A percentile compares a stretch with the other conserved stretches of the same genome.
phyloP scores from a whole-genome alignment of 192 early-diverging fungal genomes.

The Allomyces arbusculus region DNA sequence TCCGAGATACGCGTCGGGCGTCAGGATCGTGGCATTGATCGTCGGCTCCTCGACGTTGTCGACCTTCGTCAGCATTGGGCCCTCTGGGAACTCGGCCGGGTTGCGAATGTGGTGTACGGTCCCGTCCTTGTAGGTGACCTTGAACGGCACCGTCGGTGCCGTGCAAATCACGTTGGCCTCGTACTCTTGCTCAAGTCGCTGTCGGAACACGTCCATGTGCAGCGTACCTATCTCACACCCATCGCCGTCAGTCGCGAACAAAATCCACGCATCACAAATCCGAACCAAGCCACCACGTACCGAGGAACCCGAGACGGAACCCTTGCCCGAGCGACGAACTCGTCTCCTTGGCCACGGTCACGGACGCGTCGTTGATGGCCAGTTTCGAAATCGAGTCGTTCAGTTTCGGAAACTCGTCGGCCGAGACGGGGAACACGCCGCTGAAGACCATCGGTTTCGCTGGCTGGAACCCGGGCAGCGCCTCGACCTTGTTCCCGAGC shows the following conservation, averaged over 20 bases:
- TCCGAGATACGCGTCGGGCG: conserved; percentile 61
- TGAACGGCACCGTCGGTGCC: conserved; percentile 78
- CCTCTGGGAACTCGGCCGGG: conserved; percentile 79
- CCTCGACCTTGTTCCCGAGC: conserved; percentile 36
- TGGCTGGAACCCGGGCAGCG: conserved; percentile 75
- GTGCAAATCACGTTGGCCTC: conserved; percentile 78
- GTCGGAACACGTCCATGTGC: conserved; percentile 96
- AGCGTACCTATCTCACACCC: conserved; percentile 23
- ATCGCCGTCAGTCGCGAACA: too few species aligned
- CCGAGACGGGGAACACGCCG: conserved; percentile 80
- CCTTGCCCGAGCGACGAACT: conserved; percentile 65
- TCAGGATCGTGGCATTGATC: conserved; percentile 77
- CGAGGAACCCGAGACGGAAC: conserved; percentile 86
- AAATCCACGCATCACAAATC: too few species aligned
- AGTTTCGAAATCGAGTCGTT: conserved; percentile 81
- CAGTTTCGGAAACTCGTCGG: conserved; percentile 66
- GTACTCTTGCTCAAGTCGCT: conserved; percentile 84
- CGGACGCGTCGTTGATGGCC: conserved; percentile 88
- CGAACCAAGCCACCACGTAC: conserved; percentile 6
- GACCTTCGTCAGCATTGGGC: conserved; percentile 36
- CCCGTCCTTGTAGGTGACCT: conserved; percentile 32
- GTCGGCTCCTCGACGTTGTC: conserved; percentile 66
- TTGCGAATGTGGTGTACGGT: conserved; percentile 39
- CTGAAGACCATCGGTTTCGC: conserved; percentile 95
- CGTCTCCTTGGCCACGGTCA: conserved; percentile 67